Conservation (phyloP, 2,329 filamentous ascomycete species). For the Pseudocercospora musae region DNA sequence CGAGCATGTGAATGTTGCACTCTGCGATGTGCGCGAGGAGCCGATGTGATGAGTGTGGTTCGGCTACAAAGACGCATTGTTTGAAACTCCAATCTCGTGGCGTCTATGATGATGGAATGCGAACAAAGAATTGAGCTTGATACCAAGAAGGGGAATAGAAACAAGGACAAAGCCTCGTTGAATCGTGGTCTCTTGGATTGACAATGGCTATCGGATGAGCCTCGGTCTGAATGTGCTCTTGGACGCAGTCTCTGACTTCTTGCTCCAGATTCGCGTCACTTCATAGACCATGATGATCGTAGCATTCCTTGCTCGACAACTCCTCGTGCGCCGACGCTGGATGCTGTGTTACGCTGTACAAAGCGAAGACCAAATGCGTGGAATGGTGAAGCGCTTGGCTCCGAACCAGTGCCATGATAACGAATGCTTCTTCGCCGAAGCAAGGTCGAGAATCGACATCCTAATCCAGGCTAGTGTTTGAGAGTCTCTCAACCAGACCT, state of each 20-base stretch:
- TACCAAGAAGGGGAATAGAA: constrained; percentile 19
- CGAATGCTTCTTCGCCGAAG: neutral
- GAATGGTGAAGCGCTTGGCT: constrained; percentile 4
- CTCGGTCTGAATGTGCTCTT: neutral
- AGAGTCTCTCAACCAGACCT: neutral
- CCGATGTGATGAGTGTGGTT: neutral
- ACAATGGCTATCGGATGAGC: constrained; percentile 11
- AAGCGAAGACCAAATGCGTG: constrained; percentile 3
- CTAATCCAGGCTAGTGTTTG: neutral
- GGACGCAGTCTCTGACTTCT: neutral
- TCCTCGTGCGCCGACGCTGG: constrained; percentile 20
- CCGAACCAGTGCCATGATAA: constrained; percentile 4
- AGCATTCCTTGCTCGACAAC: constrained; percentile 4
- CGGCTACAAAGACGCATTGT: constrained; percentile 11
- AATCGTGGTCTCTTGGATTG: constrained; percentile 2
- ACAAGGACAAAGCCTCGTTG: constrained; percentile 15
- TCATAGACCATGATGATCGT: constrained; percentile 1
- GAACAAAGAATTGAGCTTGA: constrained; percentile 11
- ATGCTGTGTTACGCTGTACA: constrained; percentile 18
- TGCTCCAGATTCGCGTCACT: neutral
- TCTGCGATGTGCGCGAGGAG: neutral
- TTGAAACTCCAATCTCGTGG: constrained; percentile 3
- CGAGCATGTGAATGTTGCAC: neutral
- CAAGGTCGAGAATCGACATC: neutral
- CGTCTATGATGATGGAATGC: constrained; percentile 8